Evolutionary conservation across 2,329 filamentous ascomycete genomes (phyloP).

Genomic region (Eutypa lata): DNA sequence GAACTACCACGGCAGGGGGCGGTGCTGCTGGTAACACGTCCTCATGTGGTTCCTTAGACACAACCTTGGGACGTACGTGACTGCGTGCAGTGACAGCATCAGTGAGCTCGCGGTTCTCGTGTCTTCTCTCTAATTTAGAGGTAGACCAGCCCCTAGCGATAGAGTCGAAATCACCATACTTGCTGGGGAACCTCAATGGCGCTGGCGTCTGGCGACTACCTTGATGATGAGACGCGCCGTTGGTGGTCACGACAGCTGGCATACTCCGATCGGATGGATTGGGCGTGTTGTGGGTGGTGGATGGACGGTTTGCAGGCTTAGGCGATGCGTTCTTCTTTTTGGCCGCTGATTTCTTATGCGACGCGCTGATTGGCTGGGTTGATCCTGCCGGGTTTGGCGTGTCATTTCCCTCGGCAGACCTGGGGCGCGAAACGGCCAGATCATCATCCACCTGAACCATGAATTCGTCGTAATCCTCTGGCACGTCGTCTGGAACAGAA

Average conservation of each 20-base stretch:
- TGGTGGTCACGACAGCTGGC: conserved; percentile 25
- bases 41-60: conserved; percentile 13
- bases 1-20: conserved; percentile 16
- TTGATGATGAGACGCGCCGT: conserved; percentile 17
- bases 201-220: conserved; percentile 5
- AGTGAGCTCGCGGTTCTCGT: conserved; percentile 20
- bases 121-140: conserved; percentile 23
- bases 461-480: conserved; percentile 27
- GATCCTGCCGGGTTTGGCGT: conserved; percentile 28
- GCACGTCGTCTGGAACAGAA: conserved; percentile 28
- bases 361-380: conserved; percentile 29
- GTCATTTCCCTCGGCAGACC: conserved; percentile 28
- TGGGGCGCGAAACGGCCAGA: conserved; percentile 24
- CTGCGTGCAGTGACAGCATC: conserved; percentile 19
- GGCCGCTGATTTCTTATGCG: conserved; percentile 29
- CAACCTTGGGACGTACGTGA: conserved; percentile 24
- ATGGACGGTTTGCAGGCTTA: conserved; percentile 23
- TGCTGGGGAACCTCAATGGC: conserved; percentile 22
- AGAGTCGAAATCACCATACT: conserved; percentile 19
- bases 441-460: conserved; percentile 27
- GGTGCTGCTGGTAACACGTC: conserved; percentile 19
- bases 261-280: conserved; percentile 26
- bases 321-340: conserved; percentile 32
- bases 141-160: conserved; percentile 12
- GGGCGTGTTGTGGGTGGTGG: conserved; percentile 16